These are phyloP conservation scores for Cichorium intybus DNA, from an alignment of 140 eudicot genomes.

Conservation along the genomic window DNA sequence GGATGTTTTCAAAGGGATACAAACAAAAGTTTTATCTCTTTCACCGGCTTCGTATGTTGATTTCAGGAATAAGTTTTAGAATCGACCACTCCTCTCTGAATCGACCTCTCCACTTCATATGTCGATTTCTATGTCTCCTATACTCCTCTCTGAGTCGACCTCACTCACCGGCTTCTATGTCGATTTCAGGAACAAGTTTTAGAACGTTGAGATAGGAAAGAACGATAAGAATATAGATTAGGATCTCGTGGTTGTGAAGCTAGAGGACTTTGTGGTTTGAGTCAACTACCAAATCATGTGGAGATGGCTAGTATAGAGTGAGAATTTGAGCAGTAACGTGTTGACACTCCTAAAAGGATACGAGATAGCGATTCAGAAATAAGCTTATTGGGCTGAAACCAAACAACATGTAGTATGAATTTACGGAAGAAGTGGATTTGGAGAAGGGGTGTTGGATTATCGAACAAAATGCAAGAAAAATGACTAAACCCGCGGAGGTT, in stretches of 20 bases:
- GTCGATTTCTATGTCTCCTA: no score
- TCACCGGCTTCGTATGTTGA: constrained; percentile 81
- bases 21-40: constrained; percentile 58
- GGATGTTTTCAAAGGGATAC: constrained; percentile 57
- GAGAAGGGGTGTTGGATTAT: constrained; percentile 83
- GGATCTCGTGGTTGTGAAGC: constrained; percentile 64
- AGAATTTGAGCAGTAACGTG: constrained; percentile 48
- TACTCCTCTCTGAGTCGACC: no score
- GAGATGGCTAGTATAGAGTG: constrained; percentile 60
- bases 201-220: constrained; percentile 54
- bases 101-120: no score
- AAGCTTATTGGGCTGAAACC: constrained; percentile 87
- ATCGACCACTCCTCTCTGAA: constrained; percentile 68
- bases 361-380: constrained; percentile 57
- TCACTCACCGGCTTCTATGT: constrained; percentile 71
- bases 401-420: constrained; percentile 77
- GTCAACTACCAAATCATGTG: constrained; percentile 81
- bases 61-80: constrained; percentile 72
- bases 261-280: constrained; percentile 66
- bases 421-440: constrained; percentile 73
- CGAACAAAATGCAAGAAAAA: constrained; percentile 86
- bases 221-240: constrained; percentile 48
- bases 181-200: constrained; percentile 36
- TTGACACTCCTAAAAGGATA: constrained; percentile 60
- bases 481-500: constrained; percentile 81